These are phyloP conservation scores for Saccharomycopsis sp. DNA, from an alignment of 805 yeast species.

Conservation along the genomic window DNA sequence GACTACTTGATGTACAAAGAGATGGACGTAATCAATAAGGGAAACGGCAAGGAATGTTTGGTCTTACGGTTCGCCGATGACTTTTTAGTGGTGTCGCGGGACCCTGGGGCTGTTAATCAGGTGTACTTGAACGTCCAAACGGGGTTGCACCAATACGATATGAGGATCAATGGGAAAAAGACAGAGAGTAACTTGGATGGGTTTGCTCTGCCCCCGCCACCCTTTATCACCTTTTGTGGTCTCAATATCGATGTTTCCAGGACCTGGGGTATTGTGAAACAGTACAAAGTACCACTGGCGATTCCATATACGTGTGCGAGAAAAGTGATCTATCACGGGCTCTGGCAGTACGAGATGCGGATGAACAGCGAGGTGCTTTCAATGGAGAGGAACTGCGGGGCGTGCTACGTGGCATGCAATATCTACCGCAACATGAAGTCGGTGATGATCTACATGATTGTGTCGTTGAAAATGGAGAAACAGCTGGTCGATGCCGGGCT, in stretches of 20 bases:
- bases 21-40: background rate
- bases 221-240: slow-evolving; percentile 10
- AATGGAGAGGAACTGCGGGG: too few relatives aligned
- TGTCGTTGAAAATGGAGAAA: too few relatives aligned
- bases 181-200: background rate
- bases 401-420: too few relatives aligned
- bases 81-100: slow-evolving; percentile 58
- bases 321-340: background rate
- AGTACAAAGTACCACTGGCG: slow-evolving; percentile 1
- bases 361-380: background rate
- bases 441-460: too few relatives aligned
- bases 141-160: background rate
- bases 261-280: slow-evolving; percentile 5
- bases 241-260: slow-evolving; percentile 1
- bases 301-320: background rate
- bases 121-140: slow-evolving; percentile 21
- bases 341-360: slow-evolving; percentile 1
- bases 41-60: slow-evolving; percentile 31
- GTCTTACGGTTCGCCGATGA: slow-evolving; percentile 66
- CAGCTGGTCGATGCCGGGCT: too few relatives aligned
- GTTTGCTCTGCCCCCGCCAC: too few relatives aligned
- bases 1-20: slow-evolving; percentile 40
- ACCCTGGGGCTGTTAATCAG: slow-evolving; percentile 26
- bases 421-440: too few relatives aligned
- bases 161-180: slow-evolving; percentile 8